These are phyloP conservation scores for Zymoseptoria crescenta DNA, from an alignment of 2,329 filamentous ascomycete species.

Conservation along the genomic window DNA sequence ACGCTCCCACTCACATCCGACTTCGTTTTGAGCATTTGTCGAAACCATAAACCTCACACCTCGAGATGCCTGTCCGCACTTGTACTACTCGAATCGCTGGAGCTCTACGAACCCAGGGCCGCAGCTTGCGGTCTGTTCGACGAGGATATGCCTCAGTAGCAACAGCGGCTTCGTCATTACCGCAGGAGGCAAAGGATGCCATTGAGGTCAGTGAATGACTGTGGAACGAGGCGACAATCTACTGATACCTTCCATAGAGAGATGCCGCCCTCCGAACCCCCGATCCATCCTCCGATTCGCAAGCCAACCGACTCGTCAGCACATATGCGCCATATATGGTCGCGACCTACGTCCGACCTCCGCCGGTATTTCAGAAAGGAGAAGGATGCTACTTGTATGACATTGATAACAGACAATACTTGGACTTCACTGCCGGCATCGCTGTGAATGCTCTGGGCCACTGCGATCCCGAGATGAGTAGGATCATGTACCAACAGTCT, in stretches of 20 bases:
- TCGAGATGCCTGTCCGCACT: constrained; percentile 1
- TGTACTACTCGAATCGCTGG: constrained; percentile 21
- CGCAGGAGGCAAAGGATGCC: constrained; percentile 30
- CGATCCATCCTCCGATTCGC: constrained; percentile 65
- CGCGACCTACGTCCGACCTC: constrained; percentile 83
- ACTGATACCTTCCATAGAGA: constrained; percentile 31
- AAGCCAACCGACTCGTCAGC: constrained; percentile 65
- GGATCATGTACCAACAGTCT: constrained; percentile 60
- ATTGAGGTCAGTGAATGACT: constrained; percentile 16
- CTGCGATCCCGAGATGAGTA: constrained; percentile 69
- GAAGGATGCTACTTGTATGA: constrained; percentile 86
- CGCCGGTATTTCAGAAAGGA: constrained; percentile 82
- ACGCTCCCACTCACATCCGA: background rate
- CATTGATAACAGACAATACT: constrained; percentile 76
- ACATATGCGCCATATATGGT: constrained; percentile 85
- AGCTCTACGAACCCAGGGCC: constrained; percentile 7
- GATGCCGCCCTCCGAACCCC: constrained; percentile 54
- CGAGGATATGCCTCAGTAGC: constrained; percentile 29
- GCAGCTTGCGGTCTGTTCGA: background rate
- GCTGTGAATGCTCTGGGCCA: constrained; percentile 91
- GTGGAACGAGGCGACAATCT: background rate
- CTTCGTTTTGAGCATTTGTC: background rate
- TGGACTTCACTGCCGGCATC: constrained; percentile 94
- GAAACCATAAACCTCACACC: background rate
- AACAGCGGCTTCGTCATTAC: constrained; percentile 36